Evolutionary conservation across 495 filamentous ascomycete genomes (phyloP), one percentile per base, ranked within the genome.

Genomic region (Penicillium riverlandense): DNA sequence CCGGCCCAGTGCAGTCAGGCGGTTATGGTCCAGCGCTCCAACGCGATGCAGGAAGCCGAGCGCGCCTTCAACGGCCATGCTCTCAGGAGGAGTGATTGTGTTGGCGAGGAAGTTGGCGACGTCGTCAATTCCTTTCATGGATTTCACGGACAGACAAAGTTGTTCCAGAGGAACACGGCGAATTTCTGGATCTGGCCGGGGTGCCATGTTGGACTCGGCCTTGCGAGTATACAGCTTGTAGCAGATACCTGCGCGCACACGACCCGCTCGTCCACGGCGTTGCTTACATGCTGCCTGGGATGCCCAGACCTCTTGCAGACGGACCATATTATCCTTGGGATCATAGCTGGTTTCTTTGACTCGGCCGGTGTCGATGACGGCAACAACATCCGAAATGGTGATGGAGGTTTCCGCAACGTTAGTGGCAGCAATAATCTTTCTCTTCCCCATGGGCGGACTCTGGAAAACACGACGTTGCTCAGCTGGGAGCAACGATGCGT

Each of bases 341-440:
- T 96, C 90, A 53, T 90, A 98, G 52, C 84, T 90, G 0, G 90
- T 97, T 65, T 98, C 92, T 61, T 97, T 97, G 14, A 98, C 91
- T 29, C 86, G 80, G 12, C 92, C 92, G 7, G 85, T 90, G 57
- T 98, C 92, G 41, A 98, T 94, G 39, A 98, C 94, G 15, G 90
- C 92, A 10, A 97, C 90, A 30, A 97, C 85, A 54, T 98, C 92
- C 45, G 92, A 87, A 40, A 98, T 98, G 0, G 92, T 98, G 56
- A 98, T 97, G 8, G 92, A 97, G 0, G 92, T 98, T 59, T 98
- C 92, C 2, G 92, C 92, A 11, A 98, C 91, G 52, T 98, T 98
- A 11, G 92, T 98, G 1, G 92, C 85, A 9, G 87, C 86, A 15
- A 98, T 84, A 33, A 98, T 81, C 66, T 98, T 98, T 15, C 92